A percentile compares a stretch with the other conserved stretches of the same genome.
These are phyloP conservation scores for Buxus sempervirens DNA, from an alignment of 164 flowering plant species.

Conservation along the genomic window DNA sequence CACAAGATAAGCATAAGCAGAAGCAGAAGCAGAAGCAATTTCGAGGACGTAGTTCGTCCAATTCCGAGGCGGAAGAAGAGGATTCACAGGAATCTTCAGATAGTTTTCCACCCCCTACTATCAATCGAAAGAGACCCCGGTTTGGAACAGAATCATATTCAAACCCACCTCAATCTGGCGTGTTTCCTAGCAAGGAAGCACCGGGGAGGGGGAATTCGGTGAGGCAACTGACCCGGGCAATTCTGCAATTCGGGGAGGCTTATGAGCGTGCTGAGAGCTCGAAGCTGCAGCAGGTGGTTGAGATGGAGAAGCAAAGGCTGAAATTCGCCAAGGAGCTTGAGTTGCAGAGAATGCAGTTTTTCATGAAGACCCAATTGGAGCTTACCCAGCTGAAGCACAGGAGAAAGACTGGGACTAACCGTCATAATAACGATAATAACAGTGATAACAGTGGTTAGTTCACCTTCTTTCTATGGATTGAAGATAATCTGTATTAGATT, in stretches of 20 bases:
- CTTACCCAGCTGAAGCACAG: constrained; percentile 58
- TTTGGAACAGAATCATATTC: constrained; percentile 17
- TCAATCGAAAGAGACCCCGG: constrained; percentile 29
- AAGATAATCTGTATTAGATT: constrained; percentile 7
- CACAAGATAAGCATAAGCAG: constrained; percentile 10
- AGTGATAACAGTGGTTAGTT: constrained; percentile 38
- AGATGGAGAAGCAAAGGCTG: constrained; percentile 94
- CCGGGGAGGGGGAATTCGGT: constrained; percentile 37
- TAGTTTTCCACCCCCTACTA: constrained; percentile 40
- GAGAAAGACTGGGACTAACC: constrained; percentile 21
- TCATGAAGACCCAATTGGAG: constrained; percentile 81
- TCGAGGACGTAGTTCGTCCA: neutral
- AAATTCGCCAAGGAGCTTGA: constrained; percentile 78
- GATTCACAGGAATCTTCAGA: constrained; percentile 45
- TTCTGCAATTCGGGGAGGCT: constrained; percentile 68
- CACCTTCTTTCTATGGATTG: neutral
- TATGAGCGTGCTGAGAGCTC: constrained; percentile 75
- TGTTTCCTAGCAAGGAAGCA: neutral
- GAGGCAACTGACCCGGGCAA: constrained; percentile 58
- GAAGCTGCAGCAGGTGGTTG: constrained; percentile 73
- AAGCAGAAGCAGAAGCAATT: constrained; percentile 9
- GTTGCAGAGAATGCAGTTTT: constrained; percentile 89
- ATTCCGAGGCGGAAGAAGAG: constrained; percentile 25
- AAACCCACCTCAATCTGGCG: neutral
- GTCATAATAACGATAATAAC: constrained; percentile 21